Percentiles rank a stretch among this genome's conserved stretches.
phyloP scores from a whole-genome alignment of 805 yeast genomes.

The Suhomyces sp. region DNA sequence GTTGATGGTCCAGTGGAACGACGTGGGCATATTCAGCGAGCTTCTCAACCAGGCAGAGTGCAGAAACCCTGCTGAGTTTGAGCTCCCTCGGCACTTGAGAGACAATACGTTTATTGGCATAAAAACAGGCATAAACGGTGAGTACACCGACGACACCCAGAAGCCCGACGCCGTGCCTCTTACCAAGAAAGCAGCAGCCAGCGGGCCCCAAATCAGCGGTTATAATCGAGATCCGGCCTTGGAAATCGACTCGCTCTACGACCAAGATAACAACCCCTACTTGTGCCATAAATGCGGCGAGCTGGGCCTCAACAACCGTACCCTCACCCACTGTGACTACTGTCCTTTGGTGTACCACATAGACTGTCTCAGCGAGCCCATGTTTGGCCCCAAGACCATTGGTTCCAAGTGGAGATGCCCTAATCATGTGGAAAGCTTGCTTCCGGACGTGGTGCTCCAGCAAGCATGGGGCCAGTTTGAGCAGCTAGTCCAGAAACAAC shows the following conservation, averaged over 20 bases:
- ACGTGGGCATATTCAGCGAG: slow-evolving; percentile 51
- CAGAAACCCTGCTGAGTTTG: slow-evolving; percentile 39
- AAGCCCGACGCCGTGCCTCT: slow-evolving; percentile 49
- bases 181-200: slow-evolving; percentile 15
- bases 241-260: slow-evolving; percentile 64
- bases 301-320: slow-evolving; percentile 55
- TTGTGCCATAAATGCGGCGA: slow-evolving; percentile 74
- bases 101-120: slow-evolving; percentile 71
- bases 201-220: slow-evolving; percentile 34
- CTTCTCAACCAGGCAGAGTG: slow-evolving; percentile 67
- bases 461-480: background rate
- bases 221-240: slow-evolving; percentile 45
- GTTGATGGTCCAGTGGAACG: slow-evolving; percentile 19
- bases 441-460: slow-evolving; percentile 28
- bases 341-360: slow-evolving; percentile 85
- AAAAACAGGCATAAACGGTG: slow-evolving; percentile 62
- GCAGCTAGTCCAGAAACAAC: background rate
- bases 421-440: slow-evolving; percentile 60
- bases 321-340: slow-evolving; percentile 74
- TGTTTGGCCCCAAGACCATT: slow-evolving; percentile 65
- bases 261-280: slow-evolving; percentile 64
- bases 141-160: slow-evolving; percentile 52
- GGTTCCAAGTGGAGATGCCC: slow-evolving; percentile 92
- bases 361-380: slow-evolving; percentile 79
- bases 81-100: slow-evolving; percentile 63